Conservation (phyloP, 2,329 filamentous ascomycete genomes). For the Phialophora macrospora region DNA sequence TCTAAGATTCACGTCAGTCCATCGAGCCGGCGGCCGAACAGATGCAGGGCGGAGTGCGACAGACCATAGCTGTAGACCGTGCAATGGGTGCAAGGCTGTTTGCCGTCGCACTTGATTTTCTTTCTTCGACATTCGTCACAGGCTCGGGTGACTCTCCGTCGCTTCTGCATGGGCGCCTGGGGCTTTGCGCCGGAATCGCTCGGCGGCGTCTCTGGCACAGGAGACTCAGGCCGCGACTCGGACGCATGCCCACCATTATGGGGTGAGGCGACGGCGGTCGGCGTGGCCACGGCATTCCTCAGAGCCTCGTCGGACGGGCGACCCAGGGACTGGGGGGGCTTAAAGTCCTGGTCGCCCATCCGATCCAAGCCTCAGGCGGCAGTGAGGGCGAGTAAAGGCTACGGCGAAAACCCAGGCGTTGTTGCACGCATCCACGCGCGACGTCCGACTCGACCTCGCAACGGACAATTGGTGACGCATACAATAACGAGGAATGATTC, state of each 20-base stretch:
- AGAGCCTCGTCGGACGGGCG: conserved; percentile 24
- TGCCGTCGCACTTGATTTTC: conserved; percentile 74
- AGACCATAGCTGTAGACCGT: conserved; percentile 98
- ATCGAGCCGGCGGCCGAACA: neutral
- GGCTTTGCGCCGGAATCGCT: conserved; percentile 39
- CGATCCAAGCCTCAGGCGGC: conserved; percentile 11
- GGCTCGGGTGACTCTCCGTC: conserved; percentile 76
- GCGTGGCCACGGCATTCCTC: conserved; percentile 7
- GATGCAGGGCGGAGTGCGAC: conserved; percentile 38
- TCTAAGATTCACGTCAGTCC: conserved; percentile 58
- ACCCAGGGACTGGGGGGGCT: conserved; percentile 23
- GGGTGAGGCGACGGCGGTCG: conserved; percentile 7
- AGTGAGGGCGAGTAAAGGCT: conserved; percentile 1
- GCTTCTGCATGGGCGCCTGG: conserved; percentile 69
- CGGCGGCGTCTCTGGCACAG: conserved; percentile 23
- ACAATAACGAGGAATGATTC: conserved; percentile 7
- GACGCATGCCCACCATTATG: conserved; percentile 19
- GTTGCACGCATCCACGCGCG: conserved; percentile 22
- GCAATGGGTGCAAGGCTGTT: conserved; percentile 91
- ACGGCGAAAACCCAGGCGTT: neutral
- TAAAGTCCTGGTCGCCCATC: conserved; percentile 31
- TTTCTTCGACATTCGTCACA: conserved; percentile 84
- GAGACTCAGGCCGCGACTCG: conserved; percentile 30
- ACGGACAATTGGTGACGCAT: conserved; percentile 30
- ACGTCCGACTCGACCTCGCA: conserved; percentile 16